Evolutionary conservation across 106 monocot species (phyloP), one percentile per base, ranked within the genome.

Genomic region (Platanthera zijinensis): DNA sequence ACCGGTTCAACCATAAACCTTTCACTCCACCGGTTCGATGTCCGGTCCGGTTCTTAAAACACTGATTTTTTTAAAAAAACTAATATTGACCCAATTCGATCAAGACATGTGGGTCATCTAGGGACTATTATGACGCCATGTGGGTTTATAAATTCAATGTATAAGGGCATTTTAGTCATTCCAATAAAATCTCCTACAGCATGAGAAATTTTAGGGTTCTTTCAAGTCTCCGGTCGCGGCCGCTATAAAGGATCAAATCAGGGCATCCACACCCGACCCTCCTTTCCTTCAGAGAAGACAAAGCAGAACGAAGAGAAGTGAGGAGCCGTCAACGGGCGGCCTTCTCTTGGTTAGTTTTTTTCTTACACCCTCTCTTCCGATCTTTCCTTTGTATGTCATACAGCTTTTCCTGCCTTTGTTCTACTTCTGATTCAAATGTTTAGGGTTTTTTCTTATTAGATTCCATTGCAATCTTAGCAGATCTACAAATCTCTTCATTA

Each of bases 311-410:
- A 15, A n/a, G 3, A 70, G 48, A 6, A 47, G 66, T 47, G 70
- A 13, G 10, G 70, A 48, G 70, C 45, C 70, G 70, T 48, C n/a
- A 17, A 70, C 70, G 0, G 48, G 70, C 70, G 70, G 70, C 17
- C 48, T 70, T 70, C 70, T 70, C 70, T 70, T 47, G 70, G 70
- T 70, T 48, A 70, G 45, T 70, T 70, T 0, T 0, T 3, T 39
- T 32, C 10, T 30, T 66, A 0, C 32, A 8, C 12, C 66, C 11
- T 21, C 11, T 61, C 59, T 70, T 70, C 67, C 45, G 70, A 70
- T 70, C 47, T 70, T 3, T 70, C n/a, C 2, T 14, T 70, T 66
- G 10, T 66, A 30, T 28, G 22, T 30, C 64, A 2, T 7, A 4
- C 30, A 32, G 3, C 18, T 66, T 66, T 66, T 66, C 32, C 11